Evolutionary conservation across 768 basidiomycete genomes (phyloP), one percentile per base, ranked within the genome.

Genomic region (Lactifluus hygrophoroides): DNA sequence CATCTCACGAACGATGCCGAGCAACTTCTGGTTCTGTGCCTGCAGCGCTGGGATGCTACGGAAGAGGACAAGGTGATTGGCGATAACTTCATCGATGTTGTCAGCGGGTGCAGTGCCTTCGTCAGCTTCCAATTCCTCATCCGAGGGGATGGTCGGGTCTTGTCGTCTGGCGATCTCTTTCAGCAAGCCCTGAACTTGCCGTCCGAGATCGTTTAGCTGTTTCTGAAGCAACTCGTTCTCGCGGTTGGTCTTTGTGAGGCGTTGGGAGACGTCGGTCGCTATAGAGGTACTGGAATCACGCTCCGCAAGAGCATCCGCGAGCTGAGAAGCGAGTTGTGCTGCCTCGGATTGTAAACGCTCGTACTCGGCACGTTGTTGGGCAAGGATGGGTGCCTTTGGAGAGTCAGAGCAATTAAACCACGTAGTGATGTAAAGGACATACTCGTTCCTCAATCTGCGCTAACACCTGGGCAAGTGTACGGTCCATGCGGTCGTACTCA

Each of bases 381-480:
- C 84, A 8, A 99, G 77, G 25, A 93, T 77, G 9, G 95, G 95
- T 14, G 93, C 93, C 94, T 96, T 35, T 0, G 11, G 7, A 13
- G 6, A n/a, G 47, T 59, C 4, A 59, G 47, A 43, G 19, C 46
- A 27, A 28, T 28, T 9, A 5, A 3, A 43, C 27, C 17, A 19
- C 21, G 23, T 10, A 48, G 5, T 5, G 35, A 19, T 10, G 21
- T 21, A 3, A 43, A 49, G 3, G 19, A 74, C 86, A 51, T 67
- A 91, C 90, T 70, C 88, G 76, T 74, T 95, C 95, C 69, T 94
- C 87, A 56, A 98, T 90, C 72, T 97, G 90, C 60, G 85, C 83
- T 3, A 95, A 77, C 21, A 97, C 85, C 42, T 84, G 80, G 14
- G 84, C 76, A 49, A 97, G 75, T 0, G 90, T 86, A 28, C 85